phyloP scores from a whole-genome alignment of 2,329 filamentous ascomycete species.

The Anthostomella pinea region DNA sequence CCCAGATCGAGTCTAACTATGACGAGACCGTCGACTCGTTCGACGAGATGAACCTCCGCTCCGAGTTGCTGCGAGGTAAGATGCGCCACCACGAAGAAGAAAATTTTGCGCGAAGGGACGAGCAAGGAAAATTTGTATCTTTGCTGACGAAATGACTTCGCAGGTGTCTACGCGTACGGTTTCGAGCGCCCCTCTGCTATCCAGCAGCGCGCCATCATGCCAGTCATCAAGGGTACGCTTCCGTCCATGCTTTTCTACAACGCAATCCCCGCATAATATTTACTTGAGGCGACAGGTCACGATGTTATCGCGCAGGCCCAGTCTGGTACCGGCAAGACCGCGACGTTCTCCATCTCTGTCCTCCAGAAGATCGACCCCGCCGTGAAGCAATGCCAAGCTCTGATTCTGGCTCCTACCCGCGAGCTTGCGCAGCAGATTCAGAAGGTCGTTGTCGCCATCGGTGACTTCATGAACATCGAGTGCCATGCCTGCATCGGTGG shows the following conservation, averaged over 20 bases:
- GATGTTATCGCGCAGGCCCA: constrained; percentile 99
- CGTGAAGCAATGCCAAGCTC: constrained; percentile 95
- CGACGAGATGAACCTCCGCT: constrained; percentile 95
- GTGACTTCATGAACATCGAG: constrained; percentile 99
- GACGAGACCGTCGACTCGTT: constrained; percentile 99
- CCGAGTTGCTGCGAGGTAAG: constrained; percentile 92
- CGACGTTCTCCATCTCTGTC: constrained; percentile 98
- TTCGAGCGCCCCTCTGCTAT: constrained; percentile 99
- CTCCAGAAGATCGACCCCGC: constrained; percentile 97
- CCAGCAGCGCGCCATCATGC: constrained; percentile 99
- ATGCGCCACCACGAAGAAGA: constrained; percentile 18
- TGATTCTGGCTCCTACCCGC: constrained; percentile 96
- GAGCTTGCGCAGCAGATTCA: constrained; percentile 99
- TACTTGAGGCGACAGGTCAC: constrained; percentile 59
- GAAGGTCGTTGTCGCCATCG: constrained; percentile 97
- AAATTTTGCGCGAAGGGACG: no score
- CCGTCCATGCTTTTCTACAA: constrained; percentile 1
- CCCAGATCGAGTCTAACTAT: constrained; percentile 99
- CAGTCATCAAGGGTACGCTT: constrained; percentile 93
- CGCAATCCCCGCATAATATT: neutral
- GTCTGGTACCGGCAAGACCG: constrained; percentile 99
- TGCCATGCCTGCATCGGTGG: constrained; percentile 99
- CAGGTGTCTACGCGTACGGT: constrained; percentile 97
- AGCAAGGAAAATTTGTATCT: constrained; percentile 7
- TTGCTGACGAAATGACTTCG: constrained; percentile 10